Conservation (phyloP, 148 eudicot species). For the Rhododendron mucronatum region DNA sequence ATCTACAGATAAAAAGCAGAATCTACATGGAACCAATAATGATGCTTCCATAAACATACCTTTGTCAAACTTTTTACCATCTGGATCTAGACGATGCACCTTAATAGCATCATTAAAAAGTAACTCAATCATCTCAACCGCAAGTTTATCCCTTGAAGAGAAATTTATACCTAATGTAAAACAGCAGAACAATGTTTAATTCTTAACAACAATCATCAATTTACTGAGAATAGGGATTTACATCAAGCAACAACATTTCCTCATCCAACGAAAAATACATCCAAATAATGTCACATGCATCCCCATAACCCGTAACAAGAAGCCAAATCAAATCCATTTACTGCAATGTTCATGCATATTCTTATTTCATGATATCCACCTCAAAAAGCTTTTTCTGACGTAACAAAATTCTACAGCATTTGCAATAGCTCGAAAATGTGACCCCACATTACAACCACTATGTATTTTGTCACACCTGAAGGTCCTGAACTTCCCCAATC, state of each 20-base stretch:
- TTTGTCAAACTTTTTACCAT: slow-evolving; percentile 43
- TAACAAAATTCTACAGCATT: neutral
- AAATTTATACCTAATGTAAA: slow-evolving; percentile 3
- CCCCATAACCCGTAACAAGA: neutral
- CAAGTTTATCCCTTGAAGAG: neutral
- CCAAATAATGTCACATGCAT: neutral
- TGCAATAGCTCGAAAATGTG: neutral
- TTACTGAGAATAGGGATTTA: neutral
- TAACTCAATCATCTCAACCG: slow-evolving; percentile 25
- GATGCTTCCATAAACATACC: slow-evolving; percentile 18
- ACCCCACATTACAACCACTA: neutral
- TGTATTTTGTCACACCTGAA: neutral
- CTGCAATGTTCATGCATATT: neutral
- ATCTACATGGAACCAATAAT: neutral
- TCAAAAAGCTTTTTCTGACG: neutral
- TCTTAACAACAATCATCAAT: neutral
- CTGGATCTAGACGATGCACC: slow-evolving; percentile 25
- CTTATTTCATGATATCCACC: neutral
- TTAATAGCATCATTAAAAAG: slow-evolving; percentile 39
- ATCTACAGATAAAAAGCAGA: neutral
- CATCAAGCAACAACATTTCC: neutral
- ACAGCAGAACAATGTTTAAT: neutral
- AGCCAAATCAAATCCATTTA: neutral
- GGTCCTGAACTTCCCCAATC: neutral
- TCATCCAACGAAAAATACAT: neutral